A percentile compares a stretch with the other conserved stretches of the same genome.
phyloP scores from a whole-genome alignment of 495 filamentous ascomycete genomes.

The Aspergillus mulundensis region DNA sequence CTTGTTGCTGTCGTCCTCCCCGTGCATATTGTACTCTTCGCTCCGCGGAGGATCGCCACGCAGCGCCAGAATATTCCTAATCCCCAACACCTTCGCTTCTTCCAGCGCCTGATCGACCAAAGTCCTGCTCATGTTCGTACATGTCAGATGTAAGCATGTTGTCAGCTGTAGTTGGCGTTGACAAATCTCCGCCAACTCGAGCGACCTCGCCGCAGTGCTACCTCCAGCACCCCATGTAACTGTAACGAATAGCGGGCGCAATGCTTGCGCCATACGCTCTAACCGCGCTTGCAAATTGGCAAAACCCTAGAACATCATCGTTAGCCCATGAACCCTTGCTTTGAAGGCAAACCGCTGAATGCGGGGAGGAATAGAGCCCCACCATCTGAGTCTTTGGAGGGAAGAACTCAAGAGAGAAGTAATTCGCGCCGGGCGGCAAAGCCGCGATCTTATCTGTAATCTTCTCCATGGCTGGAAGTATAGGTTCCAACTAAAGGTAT shows the following conservation, averaged over 20 bases:
- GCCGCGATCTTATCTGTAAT: slow-evolving; percentile 96
- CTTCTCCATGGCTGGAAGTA: slow-evolving; percentile 63
- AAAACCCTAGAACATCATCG: slow-evolving; percentile 55
- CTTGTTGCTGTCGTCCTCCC: slow-evolving; percentile 61
- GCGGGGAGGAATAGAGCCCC: slow-evolving; percentile 31
- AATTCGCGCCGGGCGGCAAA: slow-evolving; percentile 72
- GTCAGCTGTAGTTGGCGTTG: slow-evolving; percentile 87
- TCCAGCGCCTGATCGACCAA: slow-evolving; percentile 87
- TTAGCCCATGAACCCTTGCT: slow-evolving; percentile 18
- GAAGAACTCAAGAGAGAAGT: slow-evolving; percentile 98
- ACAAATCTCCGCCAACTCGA: slow-evolving; percentile 93
- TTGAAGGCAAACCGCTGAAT: slow-evolving; percentile 3
- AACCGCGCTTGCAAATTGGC: slow-evolving; percentile 89
- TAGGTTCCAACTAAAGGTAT: neutral
- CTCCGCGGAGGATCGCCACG: slow-evolving; percentile 89
- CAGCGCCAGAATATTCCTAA: slow-evolving; percentile 90
- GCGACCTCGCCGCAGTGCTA: slow-evolving; percentile 80
- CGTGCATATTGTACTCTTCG: slow-evolving; percentile 75
- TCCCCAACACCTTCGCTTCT: slow-evolving; percentile 86
- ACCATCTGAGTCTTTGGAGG: slow-evolving; percentile 94
- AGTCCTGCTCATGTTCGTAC: slow-evolving; percentile 90
- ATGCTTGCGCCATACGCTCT: slow-evolving; percentile 86
- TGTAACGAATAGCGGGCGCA: slow-evolving; percentile 90
- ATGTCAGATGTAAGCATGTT: slow-evolving; percentile 93
- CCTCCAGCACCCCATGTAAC: slow-evolving; percentile 98